Conservation (phyloP, 345 rosid genomes). For the Iberis pinnata region DNA sequence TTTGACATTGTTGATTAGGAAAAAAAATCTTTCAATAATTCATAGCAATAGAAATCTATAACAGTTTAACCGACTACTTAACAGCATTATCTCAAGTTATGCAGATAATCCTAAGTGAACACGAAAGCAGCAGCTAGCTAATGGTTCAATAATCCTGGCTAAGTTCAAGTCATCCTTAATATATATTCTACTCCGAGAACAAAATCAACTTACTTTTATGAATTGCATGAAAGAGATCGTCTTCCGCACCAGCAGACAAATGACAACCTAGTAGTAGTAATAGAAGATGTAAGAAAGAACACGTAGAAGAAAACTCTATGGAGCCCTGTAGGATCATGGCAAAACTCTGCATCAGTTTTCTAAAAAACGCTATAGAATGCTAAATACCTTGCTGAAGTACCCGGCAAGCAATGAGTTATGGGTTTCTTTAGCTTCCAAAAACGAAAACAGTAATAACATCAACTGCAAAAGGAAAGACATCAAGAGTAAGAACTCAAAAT, state of each 20-base stretch:
- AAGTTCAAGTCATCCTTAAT: slow-evolving; percentile 12
- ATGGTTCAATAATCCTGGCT: slow-evolving; percentile 7
- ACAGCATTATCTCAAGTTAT: slow-evolving; percentile 13
- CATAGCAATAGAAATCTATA: background rate
- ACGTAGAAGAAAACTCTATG: background rate
- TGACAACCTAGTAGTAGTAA: slow-evolving; percentile 77
- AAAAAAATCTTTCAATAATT: slow-evolving; percentile 12
- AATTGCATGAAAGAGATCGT: slow-evolving; percentile 68
- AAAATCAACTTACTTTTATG: slow-evolving; percentile 50
- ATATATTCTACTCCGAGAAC: background rate
- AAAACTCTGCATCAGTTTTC: slow-evolving; percentile 5
- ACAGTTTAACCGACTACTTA: slow-evolving; percentile 6
- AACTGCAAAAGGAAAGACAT: slow-evolving; percentile 45
- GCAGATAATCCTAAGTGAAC: slow-evolving; percentile 8
- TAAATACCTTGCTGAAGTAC: slow-evolving; percentile 84
- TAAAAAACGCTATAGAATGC: slow-evolving; percentile 14
- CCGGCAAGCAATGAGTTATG: slow-evolving; percentile 72
- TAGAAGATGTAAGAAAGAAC: slow-evolving; percentile 2
- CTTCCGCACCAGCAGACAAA: slow-evolving; percentile 76
- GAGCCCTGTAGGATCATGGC: slow-evolving; percentile 4
- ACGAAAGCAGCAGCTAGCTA: slow-evolving; percentile 15
- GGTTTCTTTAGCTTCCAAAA: slow-evolving; percentile 54
- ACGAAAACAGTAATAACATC: slow-evolving; percentile 81
- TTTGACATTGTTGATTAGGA: slow-evolving; percentile 10
- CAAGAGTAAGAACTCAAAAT: slow-evolving; percentile 17